These are phyloP conservation scores for Acidomyces sp. DNA, from an alignment of 495 filamentous ascomycete genomes.

Conservation along the genomic window DNA sequence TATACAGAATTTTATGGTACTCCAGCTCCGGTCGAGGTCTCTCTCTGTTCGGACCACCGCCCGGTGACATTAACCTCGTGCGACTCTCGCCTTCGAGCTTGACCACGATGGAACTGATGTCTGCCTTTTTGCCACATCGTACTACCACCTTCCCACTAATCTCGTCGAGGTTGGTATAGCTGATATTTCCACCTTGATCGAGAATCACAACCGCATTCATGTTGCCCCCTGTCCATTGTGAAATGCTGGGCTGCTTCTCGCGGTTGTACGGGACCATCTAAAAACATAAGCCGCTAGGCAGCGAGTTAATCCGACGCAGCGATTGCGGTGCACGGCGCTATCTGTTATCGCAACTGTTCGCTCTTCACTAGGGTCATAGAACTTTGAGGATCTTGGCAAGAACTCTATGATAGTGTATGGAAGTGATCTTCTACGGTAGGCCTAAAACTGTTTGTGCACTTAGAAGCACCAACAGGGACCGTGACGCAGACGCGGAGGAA, in stretches of 20 bases:
- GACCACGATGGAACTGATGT: slow-evolving; percentile 66
- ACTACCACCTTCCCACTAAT: slow-evolving; percentile 60
- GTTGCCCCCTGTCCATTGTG: slow-evolving; percentile 1
- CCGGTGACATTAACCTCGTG: slow-evolving; percentile 42
- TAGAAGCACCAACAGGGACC: too few relatives aligned
- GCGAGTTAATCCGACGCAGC: too few relatives aligned
- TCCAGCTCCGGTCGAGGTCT: slow-evolving; percentile 51
- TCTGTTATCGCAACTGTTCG: too few relatives aligned
- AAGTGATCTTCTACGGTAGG: too few relatives aligned
- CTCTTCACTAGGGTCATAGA: too few relatives aligned
- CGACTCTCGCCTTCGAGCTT: slow-evolving; percentile 87
- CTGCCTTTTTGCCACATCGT: slow-evolving; percentile 46
- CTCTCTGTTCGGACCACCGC: slow-evolving; percentile 34
- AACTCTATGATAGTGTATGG: too few relatives aligned
- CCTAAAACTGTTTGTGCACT: too few relatives aligned
- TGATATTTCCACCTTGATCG: slow-evolving; percentile 7
- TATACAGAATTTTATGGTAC: slow-evolving; percentile 69
- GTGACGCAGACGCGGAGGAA: too few relatives aligned
- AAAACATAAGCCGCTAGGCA: too few relatives aligned
- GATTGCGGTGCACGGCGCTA: too few relatives aligned
- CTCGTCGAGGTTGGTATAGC: slow-evolving; percentile 81
- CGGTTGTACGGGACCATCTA: slow-evolving; percentile 7
- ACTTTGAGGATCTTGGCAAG: too few relatives aligned
- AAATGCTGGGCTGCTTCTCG: slow-evolving; percentile 3
- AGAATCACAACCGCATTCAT: slow-evolving; percentile 15